Conservation (phyloP, 2,329 filamentous ascomycete species). For the Trichoderma sp. region DNA sequence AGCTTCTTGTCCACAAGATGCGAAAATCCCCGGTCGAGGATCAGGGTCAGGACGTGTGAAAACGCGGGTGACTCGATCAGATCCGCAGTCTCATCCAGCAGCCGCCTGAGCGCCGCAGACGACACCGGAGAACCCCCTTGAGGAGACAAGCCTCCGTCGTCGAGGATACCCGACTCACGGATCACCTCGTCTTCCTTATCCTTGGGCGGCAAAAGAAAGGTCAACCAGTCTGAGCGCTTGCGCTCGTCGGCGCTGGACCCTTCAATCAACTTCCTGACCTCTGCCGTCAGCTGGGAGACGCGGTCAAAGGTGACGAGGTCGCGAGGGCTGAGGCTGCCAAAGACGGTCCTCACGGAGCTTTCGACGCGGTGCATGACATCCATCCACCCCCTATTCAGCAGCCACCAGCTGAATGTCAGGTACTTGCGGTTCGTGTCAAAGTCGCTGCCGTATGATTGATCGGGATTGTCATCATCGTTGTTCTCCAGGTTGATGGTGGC, state of each 20-base stretch:
- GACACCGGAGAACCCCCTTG: constrained; percentile 47
- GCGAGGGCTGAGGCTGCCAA: constrained; percentile 83
- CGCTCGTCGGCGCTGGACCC: constrained; percentile 53
- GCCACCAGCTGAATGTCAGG: constrained; percentile 96
- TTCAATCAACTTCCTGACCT: constrained; percentile 84
- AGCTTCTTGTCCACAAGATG: constrained; percentile 82
- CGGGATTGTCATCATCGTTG: constrained; percentile 82
- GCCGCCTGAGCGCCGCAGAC: constrained; percentile 68
- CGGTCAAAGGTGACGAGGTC: constrained; percentile 82
- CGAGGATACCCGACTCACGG: constrained; percentile 77
- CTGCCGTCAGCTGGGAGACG: constrained; percentile 77
- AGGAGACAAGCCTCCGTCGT: constrained; percentile 46
- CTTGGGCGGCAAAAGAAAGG: constrained; percentile 76
- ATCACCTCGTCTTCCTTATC: constrained; percentile 83
- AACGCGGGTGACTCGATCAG: constrained; percentile 93
- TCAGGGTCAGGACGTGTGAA: constrained; percentile 77
- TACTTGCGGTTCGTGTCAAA: constrained; percentile 96
- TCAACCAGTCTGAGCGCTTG: constrained; percentile 68
- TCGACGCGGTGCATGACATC: constrained; percentile 81
- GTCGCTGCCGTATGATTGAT: constrained; percentile 85
- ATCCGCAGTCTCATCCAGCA: constrained; percentile 95
- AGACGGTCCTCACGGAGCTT: constrained; percentile 83
- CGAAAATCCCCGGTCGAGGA: constrained; percentile 87
- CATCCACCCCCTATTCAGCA: constrained; percentile 87
- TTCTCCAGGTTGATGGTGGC: constrained; percentile 88